Conservation (phyloP, 2,329 filamentous ascomycete genomes). For the Cladophialophora yegresii region DNA sequence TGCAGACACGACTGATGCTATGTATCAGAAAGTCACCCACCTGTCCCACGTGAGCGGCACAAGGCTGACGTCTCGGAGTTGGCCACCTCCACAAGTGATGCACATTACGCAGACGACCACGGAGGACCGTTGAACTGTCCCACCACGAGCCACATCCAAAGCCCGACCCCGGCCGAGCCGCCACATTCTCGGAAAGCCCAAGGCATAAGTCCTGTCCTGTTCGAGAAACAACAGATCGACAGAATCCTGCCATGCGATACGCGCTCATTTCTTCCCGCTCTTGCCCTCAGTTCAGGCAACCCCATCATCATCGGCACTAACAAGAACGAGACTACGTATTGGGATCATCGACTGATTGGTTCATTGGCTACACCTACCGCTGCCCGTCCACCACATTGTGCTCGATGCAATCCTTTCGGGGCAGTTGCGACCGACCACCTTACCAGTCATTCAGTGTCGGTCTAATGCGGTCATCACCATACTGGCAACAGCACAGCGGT, state of each 20-base stretch:
- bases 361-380: background rate
- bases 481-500: background rate
- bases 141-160: background rate
- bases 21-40: background rate
- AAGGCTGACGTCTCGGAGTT: conserved; percentile 5
- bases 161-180: background rate
- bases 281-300: background rate
- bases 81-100: conserved; percentile 6
- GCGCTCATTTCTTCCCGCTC: background rate
- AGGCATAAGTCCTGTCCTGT: conserved; percentile 8
- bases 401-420: background rate
- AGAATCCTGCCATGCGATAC: background rate
- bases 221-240: conserved; percentile 6
- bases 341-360: background rate
- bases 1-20: background rate
- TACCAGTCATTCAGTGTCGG: background rate
- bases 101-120: too few relatives aligned
- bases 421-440: conserved; percentile 9
- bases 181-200: background rate
- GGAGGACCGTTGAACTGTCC: too few relatives aligned
- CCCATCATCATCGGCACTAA: background rate
- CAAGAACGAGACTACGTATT: background rate
- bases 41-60: background rate
- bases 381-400: background rate
- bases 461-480: conserved; percentile 13